Conservation (phyloP, 1,139 yeast species). For the Candida tropicalis region DNA sequence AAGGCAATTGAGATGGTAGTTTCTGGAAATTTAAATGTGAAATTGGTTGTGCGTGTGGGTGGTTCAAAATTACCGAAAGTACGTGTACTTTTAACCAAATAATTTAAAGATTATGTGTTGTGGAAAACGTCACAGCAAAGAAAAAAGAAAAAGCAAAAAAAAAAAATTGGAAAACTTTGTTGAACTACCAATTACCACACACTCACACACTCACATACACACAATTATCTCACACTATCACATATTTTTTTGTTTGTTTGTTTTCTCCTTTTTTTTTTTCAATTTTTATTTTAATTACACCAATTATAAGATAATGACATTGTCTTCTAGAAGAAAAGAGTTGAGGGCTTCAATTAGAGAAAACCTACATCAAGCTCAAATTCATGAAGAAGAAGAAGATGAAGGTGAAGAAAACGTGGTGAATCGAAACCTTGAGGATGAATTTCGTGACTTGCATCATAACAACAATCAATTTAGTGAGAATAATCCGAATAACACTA, state of each 20-base stretch:
- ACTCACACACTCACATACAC: background rate
- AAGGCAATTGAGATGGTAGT: slow-evolving; percentile 3
- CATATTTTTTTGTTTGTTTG: too few species aligned
- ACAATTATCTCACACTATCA: background rate
- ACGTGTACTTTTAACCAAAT: too few species aligned
- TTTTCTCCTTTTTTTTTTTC: background rate
- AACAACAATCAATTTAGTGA: slow-evolving; percentile 2
- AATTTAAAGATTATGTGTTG: too few species aligned
- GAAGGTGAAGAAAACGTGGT: too few species aligned
- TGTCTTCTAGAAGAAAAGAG: slow-evolving; percentile 18
- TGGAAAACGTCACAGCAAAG: background rate
- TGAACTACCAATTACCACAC: slow-evolving; percentile 3
- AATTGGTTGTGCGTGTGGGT: too few species aligned
- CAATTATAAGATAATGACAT: slow-evolving; percentile 10
- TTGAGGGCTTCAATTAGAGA: slow-evolving; percentile 16
- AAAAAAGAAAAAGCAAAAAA: slow-evolving; percentile 4
- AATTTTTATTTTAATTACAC: background rate
- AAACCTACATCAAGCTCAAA: slow-evolving; percentile 12
- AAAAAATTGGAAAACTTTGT: too few species aligned
- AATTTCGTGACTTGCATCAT: slow-evolving; percentile 3
- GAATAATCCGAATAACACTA: background rate
- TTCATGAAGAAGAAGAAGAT: slow-evolving; percentile 6
- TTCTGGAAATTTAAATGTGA: slow-evolving; percentile 2
- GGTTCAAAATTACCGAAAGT: too few species aligned
- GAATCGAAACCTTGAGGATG: slow-evolving; percentile 7